Evolutionary conservation across 2,329 filamentous ascomycete species (phyloP), one percentile per base, ranked within the genome.

Genomic region (Cordyceps cicadae): DNA sequence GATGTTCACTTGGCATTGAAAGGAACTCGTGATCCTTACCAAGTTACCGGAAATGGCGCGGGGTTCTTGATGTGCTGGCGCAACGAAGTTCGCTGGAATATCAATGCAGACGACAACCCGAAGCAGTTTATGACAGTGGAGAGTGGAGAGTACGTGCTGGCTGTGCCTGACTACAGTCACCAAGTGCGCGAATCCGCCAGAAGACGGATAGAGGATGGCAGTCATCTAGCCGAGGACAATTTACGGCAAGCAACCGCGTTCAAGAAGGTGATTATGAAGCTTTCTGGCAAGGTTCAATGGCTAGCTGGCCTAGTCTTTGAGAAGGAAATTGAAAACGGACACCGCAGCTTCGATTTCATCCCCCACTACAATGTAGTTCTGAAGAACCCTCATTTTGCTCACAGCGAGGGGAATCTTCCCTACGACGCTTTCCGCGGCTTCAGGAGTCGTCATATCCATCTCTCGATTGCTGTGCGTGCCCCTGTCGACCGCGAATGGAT

Each of bases 1-100:
- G 93, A 97, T 74, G 90, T 99, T 39, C 94, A 97, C 71, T 80
- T 99, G 29, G 87, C 92, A 37, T 81, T 99, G 39, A 99, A 99
- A 76, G 91, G 89, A 70, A 85, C 92, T 58, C 85, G 95, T 61
- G 93, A 99, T 74, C 94, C 94, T 2, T 99, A 99, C 71, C 84
- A 89, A 62, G 87, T 99, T 50, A 97, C 92, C 45, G 92, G 93
- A 9, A 88, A 93, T 66, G 94, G 94, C 45, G 92, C 92, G 39
- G 94, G 94, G 5, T 96, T 99, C 70, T 84, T 97, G 49, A 97
- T 99, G 92, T 97, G 95, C 72, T 99, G 93, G 93, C 88, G 94
- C 57, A 95, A 92, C 68, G 89, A 97, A 71, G 92, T 99, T 43
- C 86, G 84, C 63, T 95, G 91, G 85, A 88, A 87, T 63, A 86